Evolutionary conservation across 768 basidiomycete species (phyloP), one percentile per base, ranked within the genome.

Genomic region (Amanita rubescens): DNA sequence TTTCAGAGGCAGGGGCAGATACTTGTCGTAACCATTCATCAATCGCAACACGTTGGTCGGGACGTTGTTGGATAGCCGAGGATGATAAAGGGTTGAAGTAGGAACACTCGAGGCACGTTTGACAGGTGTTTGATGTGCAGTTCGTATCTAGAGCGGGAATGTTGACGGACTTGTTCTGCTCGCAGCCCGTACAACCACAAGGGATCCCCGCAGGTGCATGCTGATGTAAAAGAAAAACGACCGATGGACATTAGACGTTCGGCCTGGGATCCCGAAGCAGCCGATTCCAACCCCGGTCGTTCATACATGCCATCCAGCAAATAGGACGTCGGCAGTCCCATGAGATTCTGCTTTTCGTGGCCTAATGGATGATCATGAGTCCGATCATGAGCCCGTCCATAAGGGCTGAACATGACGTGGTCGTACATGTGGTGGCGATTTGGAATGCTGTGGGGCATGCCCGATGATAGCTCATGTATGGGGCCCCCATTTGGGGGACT

Each of bases 121-220:
- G 32, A 63, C 74, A 71, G 54, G 65, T 33, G 56, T 68, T 57
- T 38, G 74, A 66, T 55, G 65, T 47, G 62, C 66, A 75, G 5
- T 72, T 68, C 0, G 69, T 64, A 57, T 68, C 70, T 0, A 70
- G 68, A 12, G 69, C 62, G 2, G 76, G 66, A 9, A 67, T 58
- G 3, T 70, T 65, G 5, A 59, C 58, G 39, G 66, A 62, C n/a
- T 67, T 56, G 24, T 63, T 71, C 34, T 65, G 83, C 38, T 82
- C 62, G 57, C 85, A 87, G 6, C 85, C 85, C 1, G 83, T 78
- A 58, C 85, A 88, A 17, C 71, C 65, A 62, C 85, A 87, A n/a
- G 2, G 67, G 68, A 48, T 81, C 76, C 20, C 85, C 85, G 59
- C 86, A 88, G 22, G 74, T 73, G 61, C 86, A 88, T 1, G 71